Evolutionary conservation across 2,329 filamentous ascomycete genomes (phyloP), one percentile per base, ranked within the genome.

Genomic region (Verticillium nonalfalfae): DNA sequence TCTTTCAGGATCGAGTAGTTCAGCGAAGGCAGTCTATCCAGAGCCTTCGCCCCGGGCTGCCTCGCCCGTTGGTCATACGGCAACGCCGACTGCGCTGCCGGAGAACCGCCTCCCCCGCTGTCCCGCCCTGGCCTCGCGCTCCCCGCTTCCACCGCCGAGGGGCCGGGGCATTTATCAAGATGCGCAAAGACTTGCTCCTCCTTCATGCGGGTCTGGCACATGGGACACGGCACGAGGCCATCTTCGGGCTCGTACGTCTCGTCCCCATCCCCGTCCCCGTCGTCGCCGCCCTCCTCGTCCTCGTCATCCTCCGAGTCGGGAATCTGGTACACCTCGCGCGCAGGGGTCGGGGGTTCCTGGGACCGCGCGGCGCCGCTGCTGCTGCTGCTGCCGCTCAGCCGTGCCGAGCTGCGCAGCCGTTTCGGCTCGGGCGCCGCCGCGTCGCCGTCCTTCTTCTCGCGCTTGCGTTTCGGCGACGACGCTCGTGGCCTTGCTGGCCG

Each of bases 1-100:
- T 98, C 94, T 71, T 89, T 96, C n/a, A 97, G 76, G 72, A 97
- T 83, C 26, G 88, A 89, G 74, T 97, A 98, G 69, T 91, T 95
- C 18, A 97, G 80, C 10, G 90, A 86, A 0, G 95, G 90, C 10
- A 97, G 78, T 38, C 90, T 85, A 58, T 92, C 87, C 13, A 71
- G 64, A 68, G 76, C 40, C 74, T 4, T 60, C 62, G 56, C 39
- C 56, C 13, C 34, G 1, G 13, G 57, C 56, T 33, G 63, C 59
- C 9, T 57, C 35, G 1, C 59, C 60, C 9, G 21, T 34, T 39
- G 26, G 13, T 38, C 34, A 10, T 4, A 59, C 33, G 18, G 56
- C 56, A 14, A 56, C 33, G n/a, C n/a, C 6, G 54, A 6, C 21
- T 21, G 31, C 26, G 13, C 33, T 11, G 21, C 57, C 56, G 26